Conservation (phyloP, 768 basidiomycete genomes). For the Suillus ampliporus region DNA sequence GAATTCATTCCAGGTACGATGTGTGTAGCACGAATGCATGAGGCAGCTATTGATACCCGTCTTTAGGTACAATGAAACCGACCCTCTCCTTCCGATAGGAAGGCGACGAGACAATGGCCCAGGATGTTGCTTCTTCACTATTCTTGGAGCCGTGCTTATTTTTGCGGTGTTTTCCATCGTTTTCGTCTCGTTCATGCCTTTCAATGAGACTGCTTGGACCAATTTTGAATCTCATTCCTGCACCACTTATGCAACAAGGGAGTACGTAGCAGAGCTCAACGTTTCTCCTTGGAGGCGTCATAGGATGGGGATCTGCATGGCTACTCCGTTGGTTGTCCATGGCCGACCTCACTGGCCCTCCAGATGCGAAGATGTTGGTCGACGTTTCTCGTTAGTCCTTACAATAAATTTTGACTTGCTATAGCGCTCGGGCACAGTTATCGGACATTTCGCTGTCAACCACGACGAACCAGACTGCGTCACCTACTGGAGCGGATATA, state of each 20-base stretch:
- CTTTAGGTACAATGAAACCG: neutral
- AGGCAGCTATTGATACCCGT: neutral
- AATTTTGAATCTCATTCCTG: constrained; percentile 26
- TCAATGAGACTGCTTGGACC: constrained; percentile 21
- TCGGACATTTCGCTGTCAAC: constrained; percentile 34
- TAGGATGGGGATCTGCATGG: constrained; percentile 28
- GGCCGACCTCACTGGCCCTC: constrained; percentile 23
- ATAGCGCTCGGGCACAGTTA: constrained; percentile 25
- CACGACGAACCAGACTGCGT: constrained; percentile 33
- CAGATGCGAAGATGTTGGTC: constrained; percentile 31
- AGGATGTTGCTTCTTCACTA: constrained; percentile 7
- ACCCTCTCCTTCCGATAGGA: neutral
- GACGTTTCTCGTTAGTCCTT: neutral
- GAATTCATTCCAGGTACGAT: neutral
- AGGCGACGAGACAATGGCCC: constrained; percentile 2
- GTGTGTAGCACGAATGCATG: too few relatives aligned
- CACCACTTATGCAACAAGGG: constrained; percentile 32
- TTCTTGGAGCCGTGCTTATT: constrained; percentile 1
- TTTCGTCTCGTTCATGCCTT: neutral
- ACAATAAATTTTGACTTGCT: neutral
- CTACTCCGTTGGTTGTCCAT: constrained; percentile 27
- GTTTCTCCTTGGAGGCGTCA: constrained; percentile 34
- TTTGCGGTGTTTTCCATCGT: constrained; percentile 1
- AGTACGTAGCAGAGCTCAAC: constrained; percentile 35
- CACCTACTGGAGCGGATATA: constrained; percentile 29